Base-by-base conservation (phyloP, 129 eudicot species). In the Ambrosia trifida region DNA sequence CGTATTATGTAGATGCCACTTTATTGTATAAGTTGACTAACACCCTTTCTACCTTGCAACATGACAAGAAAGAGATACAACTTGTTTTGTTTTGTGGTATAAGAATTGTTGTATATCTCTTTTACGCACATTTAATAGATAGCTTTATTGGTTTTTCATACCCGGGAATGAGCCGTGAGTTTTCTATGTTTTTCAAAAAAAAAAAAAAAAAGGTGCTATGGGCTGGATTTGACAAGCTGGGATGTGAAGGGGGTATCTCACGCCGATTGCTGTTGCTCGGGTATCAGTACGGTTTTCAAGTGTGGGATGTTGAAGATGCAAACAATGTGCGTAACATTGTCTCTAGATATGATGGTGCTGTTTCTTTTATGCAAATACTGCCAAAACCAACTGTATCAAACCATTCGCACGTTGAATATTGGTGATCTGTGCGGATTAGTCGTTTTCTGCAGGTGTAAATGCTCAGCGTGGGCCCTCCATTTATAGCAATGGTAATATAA, bases 141-240 rank as follows among this genome's bases (percentile, higher is more conserved):
- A 62, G 47, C 30, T 32, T 57, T 1, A 14, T 68, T 52, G 51
- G 36, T 51, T 64, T 63, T 13, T 41, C 9, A 31, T 66, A 2
- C 67, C 19, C 1, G 28, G 6, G 36, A 72, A 62, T 67, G 36
- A 16, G 38, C 18, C 65, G 2, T 36, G 40, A 6, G 30, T n/a
- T 66, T 61, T 70, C 54, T 41, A 6, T 47, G 32, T 36, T 17
- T 70, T n/a, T 19, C 3, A 19, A 17, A 35, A 56, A n/a, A n/a
- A n/a, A n/a, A 19, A 17, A 35, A 56, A 67, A 72, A 38, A 40
- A 93, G 98, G 95, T 89, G 47, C 84, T 64, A 18, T 93, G 98
- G 96, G 96, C 96, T 72, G 96, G 92, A 17, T 93, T 93, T 76
- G 96, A 89, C 88, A 83, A 85, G 73, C 59, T 93, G 64, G 96